These are phyloP conservation scores for Solanum raphanifolium DNA, from an alignment of 257 asterid genomes.

Conservation along the genomic window DNA sequence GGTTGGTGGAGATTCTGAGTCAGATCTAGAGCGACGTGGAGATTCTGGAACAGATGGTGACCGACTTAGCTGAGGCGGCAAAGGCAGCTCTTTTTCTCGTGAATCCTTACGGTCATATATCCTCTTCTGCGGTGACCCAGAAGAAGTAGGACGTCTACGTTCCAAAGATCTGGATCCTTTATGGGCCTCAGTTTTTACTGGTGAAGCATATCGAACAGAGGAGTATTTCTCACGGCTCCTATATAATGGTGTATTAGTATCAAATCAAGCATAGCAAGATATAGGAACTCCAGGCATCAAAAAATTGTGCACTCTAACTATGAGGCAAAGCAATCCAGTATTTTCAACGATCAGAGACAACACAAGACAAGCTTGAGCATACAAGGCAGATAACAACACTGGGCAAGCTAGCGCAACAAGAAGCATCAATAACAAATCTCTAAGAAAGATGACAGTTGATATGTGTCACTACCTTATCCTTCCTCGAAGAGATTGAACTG, in stretches of 20 bases:
- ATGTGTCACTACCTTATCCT: conserved; percentile 48
- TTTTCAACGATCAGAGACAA: not conserved
- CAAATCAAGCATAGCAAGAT: not conserved
- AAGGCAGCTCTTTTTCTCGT: conserved; percentile 22
- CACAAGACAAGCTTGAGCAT: not conserved
- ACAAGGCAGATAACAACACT: not conserved
- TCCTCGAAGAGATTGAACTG: conserved; percentile 40
- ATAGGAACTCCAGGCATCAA: not conserved
- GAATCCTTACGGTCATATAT: conserved; percentile 23
- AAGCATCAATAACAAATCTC: not conserved
- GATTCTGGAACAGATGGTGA: conserved; percentile 38
- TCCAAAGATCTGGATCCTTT: conserved; percentile 28
- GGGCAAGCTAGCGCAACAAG: not conserved
- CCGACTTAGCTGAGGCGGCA: conserved; percentile 24
- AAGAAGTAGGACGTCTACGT: conserved; percentile 27
- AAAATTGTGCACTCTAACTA: not conserved
- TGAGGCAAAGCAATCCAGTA: conserved; percentile 3
- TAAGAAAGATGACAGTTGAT: not conserved
- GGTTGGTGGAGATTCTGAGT: conserved; percentile 24
- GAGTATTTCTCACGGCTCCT: conserved; percentile 39
- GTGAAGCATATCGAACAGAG: conserved; percentile 42
- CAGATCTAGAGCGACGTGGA: conserved; percentile 13
- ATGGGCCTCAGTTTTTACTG: conserved; percentile 13
- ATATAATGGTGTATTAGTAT: conserved; percentile 10
- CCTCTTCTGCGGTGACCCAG: conserved; percentile 63